Percentiles rank a stretch among this genome's conserved stretches.
Evolutionary conservation across 768 basidiomycete species (phyloP).

Genomic region (Cyclocybe cylindracea): DNA sequence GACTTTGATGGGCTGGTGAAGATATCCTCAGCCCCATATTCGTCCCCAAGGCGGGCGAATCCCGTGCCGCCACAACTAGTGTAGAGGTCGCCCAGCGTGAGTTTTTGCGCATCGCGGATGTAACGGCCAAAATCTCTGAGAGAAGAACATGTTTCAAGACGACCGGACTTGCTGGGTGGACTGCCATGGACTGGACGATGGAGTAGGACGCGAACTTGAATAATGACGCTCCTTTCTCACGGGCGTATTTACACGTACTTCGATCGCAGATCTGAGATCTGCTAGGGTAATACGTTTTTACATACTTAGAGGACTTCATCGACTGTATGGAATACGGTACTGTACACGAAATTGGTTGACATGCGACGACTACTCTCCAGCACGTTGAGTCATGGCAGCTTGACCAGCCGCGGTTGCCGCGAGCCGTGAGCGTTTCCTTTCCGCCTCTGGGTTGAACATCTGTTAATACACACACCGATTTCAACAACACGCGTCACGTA

Average conservation of each 20-base stretch:
- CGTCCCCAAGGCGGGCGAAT: constrained; percentile 69
- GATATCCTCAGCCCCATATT: constrained; percentile 74
- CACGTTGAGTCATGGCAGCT: constrained; percentile 79
- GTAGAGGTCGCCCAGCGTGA: constrained; percentile 89
- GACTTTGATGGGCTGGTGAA: constrained; percentile 42
- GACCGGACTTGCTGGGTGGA: constrained; percentile 33
- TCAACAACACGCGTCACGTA: constrained; percentile 31
- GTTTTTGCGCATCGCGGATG: constrained; percentile 95
- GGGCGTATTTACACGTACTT: too few species aligned
- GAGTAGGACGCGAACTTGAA: constrained; percentile 8
- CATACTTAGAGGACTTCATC: too few species aligned
- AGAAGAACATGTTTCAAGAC: constrained; percentile 80
- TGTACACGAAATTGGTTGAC: constrained; percentile 12
- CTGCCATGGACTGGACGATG: constrained; percentile 16
- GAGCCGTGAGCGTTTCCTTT: constrained; percentile 86
- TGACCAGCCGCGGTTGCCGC: constrained; percentile 92
- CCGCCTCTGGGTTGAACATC: constrained; percentile 66
- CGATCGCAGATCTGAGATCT: neutral
- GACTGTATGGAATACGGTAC: neutral
- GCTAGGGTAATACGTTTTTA: too few species aligned
- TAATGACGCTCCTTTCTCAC: constrained; percentile 6
- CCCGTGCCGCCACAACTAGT: constrained; percentile 60
- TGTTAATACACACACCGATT: neutral
- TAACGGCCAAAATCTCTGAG: constrained; percentile 90
- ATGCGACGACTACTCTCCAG: constrained; percentile 31